These are phyloP conservation scores for Babesia ovis DNA, from an alignment of 169 alveolate species.

Conservation along the genomic window DNA sequence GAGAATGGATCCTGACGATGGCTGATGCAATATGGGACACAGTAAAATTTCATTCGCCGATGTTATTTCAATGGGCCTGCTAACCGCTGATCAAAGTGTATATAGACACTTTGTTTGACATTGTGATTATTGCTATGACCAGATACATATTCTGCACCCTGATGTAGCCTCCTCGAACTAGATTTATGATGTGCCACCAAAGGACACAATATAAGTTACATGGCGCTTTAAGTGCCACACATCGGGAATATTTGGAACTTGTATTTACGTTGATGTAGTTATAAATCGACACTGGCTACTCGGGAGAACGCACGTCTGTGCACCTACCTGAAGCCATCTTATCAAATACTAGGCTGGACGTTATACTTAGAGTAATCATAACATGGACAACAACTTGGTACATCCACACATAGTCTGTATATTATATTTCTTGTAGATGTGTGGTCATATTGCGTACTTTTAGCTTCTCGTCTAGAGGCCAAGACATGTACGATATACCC, in stretches of 20 bases:
- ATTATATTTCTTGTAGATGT: not conserved
- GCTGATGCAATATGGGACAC: too few species aligned
- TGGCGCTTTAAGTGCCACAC: not conserved
- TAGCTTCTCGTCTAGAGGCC: not conserved
- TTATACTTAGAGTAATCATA: not conserved
- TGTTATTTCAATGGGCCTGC: too few species aligned
- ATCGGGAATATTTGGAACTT: not conserved
- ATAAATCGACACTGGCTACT: not conserved
- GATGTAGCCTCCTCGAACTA: not conserved
- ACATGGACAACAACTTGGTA: not conserved
- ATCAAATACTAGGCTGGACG: too few species aligned
- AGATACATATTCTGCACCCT: too few species aligned
- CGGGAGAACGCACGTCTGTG: slow-evolving; percentile 43
- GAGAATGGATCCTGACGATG: too few species aligned
- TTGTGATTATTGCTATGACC: too few species aligned
- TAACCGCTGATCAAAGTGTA: too few species aligned
- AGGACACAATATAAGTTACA: not conserved
- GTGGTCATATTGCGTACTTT: not conserved
- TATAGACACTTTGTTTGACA: too few species aligned
- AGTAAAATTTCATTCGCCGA: too few species aligned
- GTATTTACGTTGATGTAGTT: not conserved
- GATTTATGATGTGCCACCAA: not conserved
- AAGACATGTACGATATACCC: not conserved
- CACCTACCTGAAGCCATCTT: too few species aligned
- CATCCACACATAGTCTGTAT: not conserved